Conservation (phyloP, 2,329 filamentous ascomycete species). For the Aspergillus sp. region DNA sequence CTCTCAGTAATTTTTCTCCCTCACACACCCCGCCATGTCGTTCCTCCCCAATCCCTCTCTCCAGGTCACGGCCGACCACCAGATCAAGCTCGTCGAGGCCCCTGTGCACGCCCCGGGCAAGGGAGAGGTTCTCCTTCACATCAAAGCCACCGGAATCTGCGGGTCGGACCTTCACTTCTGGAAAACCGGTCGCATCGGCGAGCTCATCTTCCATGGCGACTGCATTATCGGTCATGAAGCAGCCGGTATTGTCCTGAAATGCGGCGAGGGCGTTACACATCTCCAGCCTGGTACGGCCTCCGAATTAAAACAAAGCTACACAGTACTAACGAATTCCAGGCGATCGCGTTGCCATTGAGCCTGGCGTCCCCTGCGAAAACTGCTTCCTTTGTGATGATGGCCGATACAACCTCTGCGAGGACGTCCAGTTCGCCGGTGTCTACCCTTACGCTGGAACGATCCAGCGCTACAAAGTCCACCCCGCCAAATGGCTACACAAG, state of each 20-base stretch:
- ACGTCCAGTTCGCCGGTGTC: constrained; percentile 62
- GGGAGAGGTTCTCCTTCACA: constrained; percentile 60
- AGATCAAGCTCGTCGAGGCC: constrained; percentile 57
- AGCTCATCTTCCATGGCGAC: constrained; percentile 61
- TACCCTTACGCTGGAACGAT: constrained; percentile 63
- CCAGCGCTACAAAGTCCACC: constrained; percentile 62
- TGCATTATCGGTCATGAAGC: constrained; percentile 68
- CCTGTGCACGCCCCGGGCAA: constrained; percentile 56
- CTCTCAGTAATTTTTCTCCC: constrained; percentile 5
- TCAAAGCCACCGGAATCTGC: constrained; percentile 65
- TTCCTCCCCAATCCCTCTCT: constrained; percentile 54
- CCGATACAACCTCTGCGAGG: constrained; percentile 64
- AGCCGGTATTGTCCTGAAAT: constrained; percentile 59
- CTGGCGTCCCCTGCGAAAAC: constrained; percentile 61
- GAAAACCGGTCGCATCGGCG: constrained; percentile 64
- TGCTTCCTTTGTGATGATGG: constrained; percentile 62
- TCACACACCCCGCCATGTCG: constrained; percentile 3
- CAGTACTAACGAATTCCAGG: constrained; percentile 34
- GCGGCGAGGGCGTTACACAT: constrained; percentile 55
- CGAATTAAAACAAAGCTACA: not conserved
- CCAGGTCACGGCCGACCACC: constrained; percentile 61
- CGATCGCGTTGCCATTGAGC: constrained; percentile 67
- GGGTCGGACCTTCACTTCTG: constrained; percentile 71
- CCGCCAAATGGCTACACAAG: constrained; percentile 59
- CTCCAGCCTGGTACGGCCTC: constrained; percentile 45